These are phyloP conservation scores for Phytophthora capsici DNA, from an alignment of 352 stramenopile genomes.

Conservation along the genomic window DNA sequence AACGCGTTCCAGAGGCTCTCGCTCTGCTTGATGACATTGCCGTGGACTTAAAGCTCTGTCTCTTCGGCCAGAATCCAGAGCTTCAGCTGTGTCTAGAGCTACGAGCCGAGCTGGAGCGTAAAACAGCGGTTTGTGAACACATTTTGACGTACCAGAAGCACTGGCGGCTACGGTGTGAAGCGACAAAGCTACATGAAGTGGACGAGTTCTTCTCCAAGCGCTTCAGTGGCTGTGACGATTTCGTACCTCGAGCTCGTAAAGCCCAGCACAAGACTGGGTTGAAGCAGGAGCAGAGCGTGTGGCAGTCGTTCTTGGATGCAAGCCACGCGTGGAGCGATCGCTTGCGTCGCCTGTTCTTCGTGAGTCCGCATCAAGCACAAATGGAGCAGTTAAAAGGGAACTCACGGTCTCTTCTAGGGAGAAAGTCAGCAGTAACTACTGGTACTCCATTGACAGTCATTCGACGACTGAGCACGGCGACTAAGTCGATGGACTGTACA, in stretches of 20 bases:
- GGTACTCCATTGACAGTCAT: background rate
- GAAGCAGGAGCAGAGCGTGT: constrained; percentile 32
- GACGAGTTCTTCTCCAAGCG: constrained; percentile 63
- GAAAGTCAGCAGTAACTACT: constrained; percentile 3
- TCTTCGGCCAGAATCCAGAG: constrained; percentile 52
- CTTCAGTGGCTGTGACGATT: constrained; percentile 15
- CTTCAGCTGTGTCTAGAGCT: constrained; percentile 40
- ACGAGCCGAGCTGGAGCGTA: constrained; percentile 40
- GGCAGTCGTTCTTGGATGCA: constrained; percentile 43
- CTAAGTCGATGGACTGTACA: constrained; percentile 39
- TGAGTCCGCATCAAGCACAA: constrained; percentile 23
- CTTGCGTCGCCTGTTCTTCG: constrained; percentile 53
- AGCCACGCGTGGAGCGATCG: constrained; percentile 51
- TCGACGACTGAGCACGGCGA: constrained; percentile 8
- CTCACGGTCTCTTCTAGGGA: constrained; percentile 1
- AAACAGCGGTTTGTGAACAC: constrained; percentile 40
- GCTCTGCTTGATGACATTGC: constrained; percentile 42
- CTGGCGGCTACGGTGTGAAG: constrained; percentile 55
- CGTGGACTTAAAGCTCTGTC: constrained; percentile 43
- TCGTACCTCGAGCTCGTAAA: constrained; percentile 21
- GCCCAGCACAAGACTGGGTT: constrained; percentile 12
- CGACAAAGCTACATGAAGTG: constrained; percentile 60
- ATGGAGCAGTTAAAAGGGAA: constrained; percentile 9
- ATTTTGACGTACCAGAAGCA: constrained; percentile 50
- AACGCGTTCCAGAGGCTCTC: constrained; percentile 37